Percentiles rank a stretch among this genome's conserved stretches.
These are phyloP conservation scores for Candida argentea DNA, from an alignment of 805 yeast genomes.

Conservation along the genomic window DNA sequence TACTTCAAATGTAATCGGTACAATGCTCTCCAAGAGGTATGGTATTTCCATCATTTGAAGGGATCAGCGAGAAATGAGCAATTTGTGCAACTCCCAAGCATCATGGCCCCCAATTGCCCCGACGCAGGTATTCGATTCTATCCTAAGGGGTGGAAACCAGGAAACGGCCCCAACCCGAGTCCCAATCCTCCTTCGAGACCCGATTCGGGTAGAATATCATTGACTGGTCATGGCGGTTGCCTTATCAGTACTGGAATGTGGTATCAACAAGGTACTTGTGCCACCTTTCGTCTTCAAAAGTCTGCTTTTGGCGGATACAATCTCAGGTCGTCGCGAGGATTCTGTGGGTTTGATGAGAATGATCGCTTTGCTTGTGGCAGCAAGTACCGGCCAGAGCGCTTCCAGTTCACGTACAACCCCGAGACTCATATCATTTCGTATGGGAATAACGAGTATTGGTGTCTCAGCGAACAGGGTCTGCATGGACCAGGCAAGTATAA, in stretches of 20 bases:
- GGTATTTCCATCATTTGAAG: conserved; percentile 16
- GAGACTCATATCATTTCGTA: conserved; percentile 39
- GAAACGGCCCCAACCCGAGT: conserved; percentile 1
- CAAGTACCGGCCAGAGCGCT: conserved; percentile 16
- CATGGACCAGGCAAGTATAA: conserved; percentile 14
- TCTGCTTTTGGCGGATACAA: conserved; percentile 68
- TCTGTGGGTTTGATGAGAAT: conserved; percentile 38
- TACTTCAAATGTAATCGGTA: conserved; percentile 50
- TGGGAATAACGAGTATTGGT: conserved; percentile 58
- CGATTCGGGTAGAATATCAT: conserved; percentile 25
- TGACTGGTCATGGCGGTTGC: conserved; percentile 55
- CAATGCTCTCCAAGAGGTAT: conserved; percentile 22
- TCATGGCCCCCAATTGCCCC: conserved; percentile 54
- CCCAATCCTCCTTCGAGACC: conserved; percentile 12
- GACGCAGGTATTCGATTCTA: conserved; percentile 54
- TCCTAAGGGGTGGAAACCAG: conserved; percentile 44
- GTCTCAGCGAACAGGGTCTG: conserved; percentile 17
- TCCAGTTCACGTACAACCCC: conserved; percentile 49
- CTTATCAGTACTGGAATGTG: conserved; percentile 80
- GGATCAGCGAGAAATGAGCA: conserved; percentile 11
- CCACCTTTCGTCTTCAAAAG: conserved; percentile 49
- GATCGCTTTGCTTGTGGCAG: conserved; percentile 8
- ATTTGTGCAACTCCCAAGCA: conserved; percentile 36
- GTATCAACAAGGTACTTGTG: conserved; percentile 79
- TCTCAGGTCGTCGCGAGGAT: conserved; percentile 61